phyloP scores from a whole-genome alignment of 345 rosid species.

The Hibiscus tridactylites region DNA sequence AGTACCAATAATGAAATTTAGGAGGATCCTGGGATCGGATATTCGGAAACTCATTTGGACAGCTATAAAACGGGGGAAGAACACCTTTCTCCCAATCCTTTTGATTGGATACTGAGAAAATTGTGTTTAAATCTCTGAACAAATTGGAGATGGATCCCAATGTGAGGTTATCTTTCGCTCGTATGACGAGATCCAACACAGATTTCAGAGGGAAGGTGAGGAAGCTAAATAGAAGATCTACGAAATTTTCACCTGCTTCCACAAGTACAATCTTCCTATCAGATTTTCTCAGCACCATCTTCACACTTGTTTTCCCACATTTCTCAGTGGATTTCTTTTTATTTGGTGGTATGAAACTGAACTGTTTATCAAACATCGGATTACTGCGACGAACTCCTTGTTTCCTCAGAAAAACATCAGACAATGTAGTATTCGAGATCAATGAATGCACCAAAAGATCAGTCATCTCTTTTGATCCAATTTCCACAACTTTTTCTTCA shows the following conservation, averaged over 20 bases:
- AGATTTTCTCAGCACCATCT: background rate
- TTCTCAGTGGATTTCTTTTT: too few species aligned
- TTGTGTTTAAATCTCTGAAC: background rate
- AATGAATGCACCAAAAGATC: background rate
- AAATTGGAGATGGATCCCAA: background rate
- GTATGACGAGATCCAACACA: background rate
- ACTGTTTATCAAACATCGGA: too few species aligned
- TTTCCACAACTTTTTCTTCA: background rate
- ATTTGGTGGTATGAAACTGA: too few species aligned
- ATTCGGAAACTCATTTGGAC: background rate
- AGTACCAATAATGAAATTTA: too few species aligned
- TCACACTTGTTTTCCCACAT: too few species aligned
- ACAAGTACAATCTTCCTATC: background rate
- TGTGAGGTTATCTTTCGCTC: background rate
- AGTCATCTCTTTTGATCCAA: background rate
- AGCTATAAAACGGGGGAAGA: background rate
- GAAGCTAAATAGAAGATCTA: background rate
- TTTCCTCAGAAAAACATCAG: too few species aligned
- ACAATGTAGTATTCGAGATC: too few species aligned
- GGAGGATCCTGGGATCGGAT: background rate
- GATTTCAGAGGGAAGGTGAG: background rate
- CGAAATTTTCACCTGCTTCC: background rate
- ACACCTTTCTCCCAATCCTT: background rate
- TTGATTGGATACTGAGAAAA: too few species aligned
- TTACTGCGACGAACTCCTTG: too few species aligned